Evolutionary conservation across 306 rosid species (phyloP).

Genomic region (Corylus americana): DNA sequence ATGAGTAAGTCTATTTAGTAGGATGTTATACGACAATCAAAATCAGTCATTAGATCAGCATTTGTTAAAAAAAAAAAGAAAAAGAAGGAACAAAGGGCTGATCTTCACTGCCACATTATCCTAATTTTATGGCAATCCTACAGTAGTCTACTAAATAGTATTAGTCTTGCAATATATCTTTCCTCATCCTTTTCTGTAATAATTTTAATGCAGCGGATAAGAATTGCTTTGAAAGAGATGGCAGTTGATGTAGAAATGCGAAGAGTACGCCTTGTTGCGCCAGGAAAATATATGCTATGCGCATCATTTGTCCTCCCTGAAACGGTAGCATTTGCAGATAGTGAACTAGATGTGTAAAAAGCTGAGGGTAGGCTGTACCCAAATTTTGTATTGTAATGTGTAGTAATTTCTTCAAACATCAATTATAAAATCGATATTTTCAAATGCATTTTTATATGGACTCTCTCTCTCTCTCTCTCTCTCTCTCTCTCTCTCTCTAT

Average conservation of each 20-base stretch:
- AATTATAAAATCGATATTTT: too few relatives aligned
- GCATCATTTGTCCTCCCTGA: conserved; percentile 85
- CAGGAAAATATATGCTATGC: conserved; percentile 96
- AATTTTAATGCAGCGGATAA: conserved; percentile 61
- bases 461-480: too few relatives aligned
- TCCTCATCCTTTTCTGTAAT: background rate
- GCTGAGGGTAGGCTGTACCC: background rate
- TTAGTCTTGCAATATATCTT: background rate
- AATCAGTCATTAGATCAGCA: too few relatives aligned
- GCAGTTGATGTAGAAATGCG: conserved; percentile 80
- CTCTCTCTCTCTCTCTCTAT: too few relatives aligned
- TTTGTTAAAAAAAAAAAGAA: too few relatives aligned
- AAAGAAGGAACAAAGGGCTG: too few relatives aligned
- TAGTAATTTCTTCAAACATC: background rate
- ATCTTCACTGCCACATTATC: too few relatives aligned
- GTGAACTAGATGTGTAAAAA: conserved; percentile 32
- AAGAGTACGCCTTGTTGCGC: conserved; percentile 84
- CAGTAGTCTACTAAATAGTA: too few relatives aligned
- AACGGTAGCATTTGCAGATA: conserved; percentile 69
- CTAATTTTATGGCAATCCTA: too few relatives aligned
- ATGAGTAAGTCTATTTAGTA: too few relatives aligned
- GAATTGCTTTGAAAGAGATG: conserved; percentile 74
- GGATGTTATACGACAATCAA: too few relatives aligned
- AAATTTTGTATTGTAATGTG: conserved; percentile 12
- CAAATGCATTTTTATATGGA: background rate